Percentiles rank a stretch among this genome's conserved stretches.
These are phyloP conservation scores for Iberis pinnata DNA, from an alignment of 345 rosid species.

Conservation along the genomic window DNA sequence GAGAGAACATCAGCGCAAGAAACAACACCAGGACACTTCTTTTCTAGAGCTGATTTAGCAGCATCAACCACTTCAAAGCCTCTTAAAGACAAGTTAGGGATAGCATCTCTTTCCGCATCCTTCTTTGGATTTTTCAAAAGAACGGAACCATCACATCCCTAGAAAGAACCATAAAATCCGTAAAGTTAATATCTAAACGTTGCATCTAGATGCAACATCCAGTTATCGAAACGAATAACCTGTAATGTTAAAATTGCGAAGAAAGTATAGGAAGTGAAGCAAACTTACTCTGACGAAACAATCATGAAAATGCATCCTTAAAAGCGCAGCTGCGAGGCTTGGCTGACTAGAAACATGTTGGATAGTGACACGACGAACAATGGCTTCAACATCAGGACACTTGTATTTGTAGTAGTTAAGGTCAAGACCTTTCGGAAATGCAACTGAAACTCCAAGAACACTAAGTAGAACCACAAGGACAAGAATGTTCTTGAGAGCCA, in stretches of 20 bases:
- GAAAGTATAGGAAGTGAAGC: too few species aligned
- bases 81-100: slow-evolving; percentile 36
- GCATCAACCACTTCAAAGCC: slow-evolving; percentile 49
- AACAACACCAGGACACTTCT: slow-evolving; percentile 38
- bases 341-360: slow-evolving; percentile 32
- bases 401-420: slow-evolving; percentile 31
- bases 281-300: slow-evolving; percentile 43
- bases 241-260: too few species aligned
- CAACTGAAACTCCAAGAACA: slow-evolving; percentile 19
- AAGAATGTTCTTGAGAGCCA: slow-evolving; percentile 41
- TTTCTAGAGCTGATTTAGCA: slow-evolving; percentile 34
- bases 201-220: too few species aligned
- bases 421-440: slow-evolving; percentile 18
- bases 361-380: slow-evolving; percentile 21
- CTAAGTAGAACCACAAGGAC: slow-evolving; percentile 31
- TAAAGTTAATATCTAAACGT: background rate
- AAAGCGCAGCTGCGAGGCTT: slow-evolving; percentile 40
- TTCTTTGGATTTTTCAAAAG: slow-evolving; percentile 35
- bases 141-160: slow-evolving; percentile 58
- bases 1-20: slow-evolving; percentile 30
- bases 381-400: slow-evolving; percentile 39
- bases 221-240: too few species aligned
- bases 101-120: slow-evolving; percentile 40
- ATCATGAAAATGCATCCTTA: slow-evolving; percentile 53
- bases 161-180: background rate